Conservation (phyloP, 2,329 filamentous ascomycete genomes). For the Clonostachys solani region DNA sequence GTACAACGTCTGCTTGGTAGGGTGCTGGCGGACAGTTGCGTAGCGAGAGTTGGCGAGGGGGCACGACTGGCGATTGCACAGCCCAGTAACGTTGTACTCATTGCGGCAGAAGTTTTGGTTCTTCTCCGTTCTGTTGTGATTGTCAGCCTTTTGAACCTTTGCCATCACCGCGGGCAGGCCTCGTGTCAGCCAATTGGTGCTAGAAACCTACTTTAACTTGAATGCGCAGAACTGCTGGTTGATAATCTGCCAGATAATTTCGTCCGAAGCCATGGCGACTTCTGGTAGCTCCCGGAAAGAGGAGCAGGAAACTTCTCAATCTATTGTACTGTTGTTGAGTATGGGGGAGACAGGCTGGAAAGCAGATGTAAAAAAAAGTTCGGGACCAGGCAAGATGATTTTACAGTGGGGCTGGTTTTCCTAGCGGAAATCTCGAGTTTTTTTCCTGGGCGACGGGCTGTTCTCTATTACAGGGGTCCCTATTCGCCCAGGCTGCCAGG, state of each 20-base stretch:
- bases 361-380: too few relatives aligned
- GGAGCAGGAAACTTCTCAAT: too few relatives aligned
- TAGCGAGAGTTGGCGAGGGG: slow-evolving; percentile 89
- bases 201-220: slow-evolving; percentile 72
- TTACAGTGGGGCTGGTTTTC: too few relatives aligned
- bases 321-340: too few relatives aligned
- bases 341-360: too few relatives aligned
- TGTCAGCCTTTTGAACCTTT: neutral
- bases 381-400: too few relatives aligned
- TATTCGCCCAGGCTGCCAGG: too few relatives aligned
- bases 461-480: too few relatives aligned
- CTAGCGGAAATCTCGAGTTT: too few relatives aligned
- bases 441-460: too few relatives aligned
- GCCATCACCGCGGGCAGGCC: neutral
- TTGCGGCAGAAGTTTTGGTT: slow-evolving; percentile 93
- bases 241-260: slow-evolving; percentile 96
- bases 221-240: slow-evolving; percentile 94
- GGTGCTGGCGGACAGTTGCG: slow-evolving; percentile 83
- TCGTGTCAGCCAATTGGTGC: neutral
- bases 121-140: slow-evolving; percentile 63
- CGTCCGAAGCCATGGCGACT: slow-evolving; percentile 74
- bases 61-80: slow-evolving; percentile 84
- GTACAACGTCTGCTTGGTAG: slow-evolving; percentile 78
- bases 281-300: neutral
- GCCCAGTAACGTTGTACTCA: slow-evolving; percentile 81